Evolutionary conservation across 805 yeast genomes (phyloP), one percentile per base, ranked within the genome.

Genomic region (Tetrapisispora nanseiensis): DNA sequence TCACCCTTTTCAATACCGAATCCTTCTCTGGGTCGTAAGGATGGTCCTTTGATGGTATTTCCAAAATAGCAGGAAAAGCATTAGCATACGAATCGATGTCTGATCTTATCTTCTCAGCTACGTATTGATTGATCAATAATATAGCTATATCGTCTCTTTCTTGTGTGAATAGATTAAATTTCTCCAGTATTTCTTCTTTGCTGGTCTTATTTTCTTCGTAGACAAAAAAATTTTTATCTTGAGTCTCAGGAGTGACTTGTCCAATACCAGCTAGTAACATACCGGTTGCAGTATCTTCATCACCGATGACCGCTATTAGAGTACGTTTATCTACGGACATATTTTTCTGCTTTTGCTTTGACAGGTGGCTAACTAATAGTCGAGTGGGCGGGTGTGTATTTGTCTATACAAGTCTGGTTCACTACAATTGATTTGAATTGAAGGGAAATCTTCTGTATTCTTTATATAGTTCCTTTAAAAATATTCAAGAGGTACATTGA

Each of bases 11-110:
- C 65, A 92, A 73, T 32, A 92, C 87, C 18, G 95, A 82, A 65
- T 92, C 98, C 77, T 90, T 92, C 63, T 90, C 97, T 18, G 98
- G 98, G 63, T 92, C 95, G 63, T 92, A 92, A 19, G 98, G 97
- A 63, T 92, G 97, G 59, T 92, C 98, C 69, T 92, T 92, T 13
- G 97, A 86, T 22, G 98, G 98, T 48, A 92, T 92, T 67, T 92
- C 98, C 57, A 92, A 71, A 37, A 92, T 78, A 3, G 98, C 97
- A 8, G 98, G 98, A 66, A 92, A 92, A 10, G 98, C 95, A 49
- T 80, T 77, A 15, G 94, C 78, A 66, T 75, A 92, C 37, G 76
- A 72, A 56, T 92, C 98, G 36, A 92, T 86, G 50, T 74, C 73
- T 51, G 72, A 72, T 63, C 98, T 75, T 44, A 92, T 90, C 52